Conservation (phyloP, 108 stramenopile species). For the Nitzschia sp. region DNA sequence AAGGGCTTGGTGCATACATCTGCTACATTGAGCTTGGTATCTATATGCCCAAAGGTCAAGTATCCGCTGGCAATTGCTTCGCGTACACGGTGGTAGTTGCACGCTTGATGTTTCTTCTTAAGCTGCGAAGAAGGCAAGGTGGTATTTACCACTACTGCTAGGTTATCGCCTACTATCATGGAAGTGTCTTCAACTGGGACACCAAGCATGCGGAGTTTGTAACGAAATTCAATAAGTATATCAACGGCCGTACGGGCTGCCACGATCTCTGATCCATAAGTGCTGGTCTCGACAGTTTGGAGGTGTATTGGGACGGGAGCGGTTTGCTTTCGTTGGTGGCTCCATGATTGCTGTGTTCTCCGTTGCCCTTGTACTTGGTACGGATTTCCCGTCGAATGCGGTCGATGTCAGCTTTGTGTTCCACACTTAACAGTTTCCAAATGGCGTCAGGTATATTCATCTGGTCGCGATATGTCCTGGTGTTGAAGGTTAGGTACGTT, state of each 20-base stretch:
- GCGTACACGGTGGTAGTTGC: neutral
- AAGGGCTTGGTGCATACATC: neutral
- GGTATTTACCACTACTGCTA: neutral
- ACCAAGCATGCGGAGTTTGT: conserved; percentile 39
- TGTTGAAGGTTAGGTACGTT: too few species aligned
- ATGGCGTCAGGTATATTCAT: too few species aligned
- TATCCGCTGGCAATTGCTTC: conserved; percentile 17
- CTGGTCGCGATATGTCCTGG: too few species aligned
- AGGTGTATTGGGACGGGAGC: too few species aligned
- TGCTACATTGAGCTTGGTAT: neutral
- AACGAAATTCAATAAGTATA: conserved; percentile 33
- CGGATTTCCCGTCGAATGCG: too few species aligned
- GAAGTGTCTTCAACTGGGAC: conserved; percentile 36
- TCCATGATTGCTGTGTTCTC: too few species aligned
- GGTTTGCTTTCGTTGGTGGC: too few species aligned
- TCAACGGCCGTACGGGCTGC: conserved; percentile 13
- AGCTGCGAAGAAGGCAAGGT: neutral
- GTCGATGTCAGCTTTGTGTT: too few species aligned
- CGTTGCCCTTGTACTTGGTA: too few species aligned
- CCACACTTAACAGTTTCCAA: too few species aligned
- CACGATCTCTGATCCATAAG: neutral
- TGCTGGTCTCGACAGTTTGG: neutral
- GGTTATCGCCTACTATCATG: conserved; percentile 38
- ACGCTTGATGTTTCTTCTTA: neutral
- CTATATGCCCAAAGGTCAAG: neutral